Percentiles rank a stretch among this genome's conserved stretches.
Evolutionary conservation across 306 rosid genomes (phyloP).

Genomic region (Erythrophleum fordii): DNA sequence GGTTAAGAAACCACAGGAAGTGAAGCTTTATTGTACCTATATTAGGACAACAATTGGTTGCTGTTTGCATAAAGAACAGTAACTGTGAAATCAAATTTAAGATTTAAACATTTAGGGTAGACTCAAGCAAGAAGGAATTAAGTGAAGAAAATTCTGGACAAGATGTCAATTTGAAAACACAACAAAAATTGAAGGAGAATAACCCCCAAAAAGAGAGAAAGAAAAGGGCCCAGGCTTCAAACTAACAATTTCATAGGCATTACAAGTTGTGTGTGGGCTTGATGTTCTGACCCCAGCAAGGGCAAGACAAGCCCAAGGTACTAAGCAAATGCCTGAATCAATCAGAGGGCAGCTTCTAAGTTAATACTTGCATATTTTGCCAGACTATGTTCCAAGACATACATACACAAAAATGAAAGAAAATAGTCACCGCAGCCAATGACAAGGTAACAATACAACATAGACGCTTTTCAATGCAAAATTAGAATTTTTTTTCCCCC

Average conservation of each 20-base stretch:
- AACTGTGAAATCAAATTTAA: background rate
- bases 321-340: background rate
- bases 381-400: conserved; percentile 21
- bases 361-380: background rate
- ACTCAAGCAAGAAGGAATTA: conserved; percentile 18
- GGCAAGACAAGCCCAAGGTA: conserved; percentile 14
- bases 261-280: conserved; percentile 5
- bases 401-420: conserved; percentile 23
- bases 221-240: background rate
- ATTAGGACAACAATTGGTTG: background rate
- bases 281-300: background rate
- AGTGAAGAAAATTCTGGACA: conserved; percentile 9
- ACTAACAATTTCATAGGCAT: background rate
- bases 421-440: background rate
- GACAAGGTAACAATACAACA: conserved; percentile 11
- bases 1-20: background rate
- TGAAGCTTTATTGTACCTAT: background rate
- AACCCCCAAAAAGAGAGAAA: too few species aligned
- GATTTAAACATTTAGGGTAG: background rate
- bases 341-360: conserved; percentile 6
- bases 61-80: background rate
- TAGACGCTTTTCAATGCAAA: conserved; percentile 13
- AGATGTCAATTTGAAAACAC: conserved; percentile 13
- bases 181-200: background rate
- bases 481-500: background rate